Evolutionary conservation across 2,329 filamentous ascomycete genomes (phyloP).

Genomic region (Penicillium psychrosexuale): DNA sequence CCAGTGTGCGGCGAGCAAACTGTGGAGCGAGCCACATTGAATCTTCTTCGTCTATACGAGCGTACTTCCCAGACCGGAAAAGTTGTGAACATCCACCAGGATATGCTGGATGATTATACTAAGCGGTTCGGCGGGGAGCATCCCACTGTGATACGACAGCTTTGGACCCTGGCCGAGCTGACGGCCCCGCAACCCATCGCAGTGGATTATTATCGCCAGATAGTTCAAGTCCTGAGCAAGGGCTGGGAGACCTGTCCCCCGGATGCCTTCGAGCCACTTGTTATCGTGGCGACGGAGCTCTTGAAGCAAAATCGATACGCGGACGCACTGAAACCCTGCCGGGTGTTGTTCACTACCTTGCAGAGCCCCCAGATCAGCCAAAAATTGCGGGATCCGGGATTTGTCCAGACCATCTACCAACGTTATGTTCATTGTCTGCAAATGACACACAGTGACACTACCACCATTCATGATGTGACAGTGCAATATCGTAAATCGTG

Average conservation of each 20-base stretch:
- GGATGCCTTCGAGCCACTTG: conserved; percentile 39
- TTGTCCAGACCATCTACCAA: conserved; percentile 34
- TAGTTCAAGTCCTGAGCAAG: conserved; percentile 41
- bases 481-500: conserved; percentile 35
- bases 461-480: conserved; percentile 34
- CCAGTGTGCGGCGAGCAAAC: conserved; percentile 31
- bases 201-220: conserved; percentile 40
- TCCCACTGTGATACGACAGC: conserved; percentile 35
- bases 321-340: conserved; percentile 37
- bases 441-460: conserved; percentile 30
- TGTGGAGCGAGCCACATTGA: conserved; percentile 25
- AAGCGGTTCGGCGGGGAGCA: conserved; percentile 36
- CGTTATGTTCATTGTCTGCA: conserved; percentile 39
- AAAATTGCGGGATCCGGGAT: conserved; percentile 34
- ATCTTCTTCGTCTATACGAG: conserved; percentile 32
- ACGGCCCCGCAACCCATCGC: conserved; percentile 37
- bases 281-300: conserved; percentile 39
- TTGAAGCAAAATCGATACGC: conserved; percentile 39
- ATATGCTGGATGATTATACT: conserved; percentile 39
- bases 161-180: conserved; percentile 38
- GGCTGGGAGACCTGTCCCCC: conserved; percentile 32
- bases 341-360: conserved; percentile 38
- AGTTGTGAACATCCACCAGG: conserved; percentile 39
- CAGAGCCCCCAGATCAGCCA: conserved; percentile 31
- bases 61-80: conserved; percentile 33